Evolutionary conservation across 1,139 yeast genomes (phyloP).

Genomic region (Geotrichum klebahnii): DNA sequence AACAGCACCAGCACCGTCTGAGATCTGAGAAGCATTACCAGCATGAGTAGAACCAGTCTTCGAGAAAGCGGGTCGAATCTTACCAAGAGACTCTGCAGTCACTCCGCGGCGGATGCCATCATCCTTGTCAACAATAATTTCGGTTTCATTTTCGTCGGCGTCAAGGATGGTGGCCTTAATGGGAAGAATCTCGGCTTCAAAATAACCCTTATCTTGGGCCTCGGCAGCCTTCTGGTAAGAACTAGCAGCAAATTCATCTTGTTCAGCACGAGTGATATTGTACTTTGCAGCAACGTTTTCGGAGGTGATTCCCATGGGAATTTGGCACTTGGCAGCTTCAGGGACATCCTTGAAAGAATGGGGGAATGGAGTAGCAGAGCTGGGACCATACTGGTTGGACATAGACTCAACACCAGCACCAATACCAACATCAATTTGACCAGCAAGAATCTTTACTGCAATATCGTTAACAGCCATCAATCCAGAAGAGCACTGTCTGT

Average conservation of each 20-base stretch:
- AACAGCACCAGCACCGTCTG: slow-evolving; percentile 94
- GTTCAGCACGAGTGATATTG: slow-evolving; percentile 42
- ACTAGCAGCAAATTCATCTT: slow-evolving; percentile 43
- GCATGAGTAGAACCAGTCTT: slow-evolving; percentile 84
- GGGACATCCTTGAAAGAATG: slow-evolving; percentile 44
- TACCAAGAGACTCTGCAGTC: slow-evolving; percentile 67
- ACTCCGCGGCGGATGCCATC: slow-evolving; percentile 91
- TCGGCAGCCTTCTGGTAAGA: slow-evolving; percentile 63
- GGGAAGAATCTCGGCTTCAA: slow-evolving; percentile 83
- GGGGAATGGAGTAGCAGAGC: slow-evolving; percentile 61
- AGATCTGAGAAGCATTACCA: slow-evolving; percentile 92
- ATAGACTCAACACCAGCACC: slow-evolving; percentile 93
- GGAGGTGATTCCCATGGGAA: slow-evolving; percentile 91
- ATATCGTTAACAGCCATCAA: slow-evolving; percentile 84
- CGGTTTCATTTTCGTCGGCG: slow-evolving; percentile 43
- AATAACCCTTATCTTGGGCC: slow-evolving; percentile 67
- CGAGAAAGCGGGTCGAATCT: slow-evolving; percentile 83
- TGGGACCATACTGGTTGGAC: slow-evolving; percentile 79
- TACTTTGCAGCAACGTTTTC: slow-evolving; percentile 63
- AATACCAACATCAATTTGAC: slow-evolving; percentile 86
- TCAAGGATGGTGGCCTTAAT: slow-evolving; percentile 45
- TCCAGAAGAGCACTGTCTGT: slow-evolving; percentile 94
- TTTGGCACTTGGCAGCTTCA: slow-evolving; percentile 59
- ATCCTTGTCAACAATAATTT: slow-evolving; percentile 59
- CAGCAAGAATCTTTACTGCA: slow-evolving; percentile 79